Evolutionary conservation across 2,329 filamentous ascomycete species (phyloP).

Genomic region (Colletotrichum cuscutae): DNA sequence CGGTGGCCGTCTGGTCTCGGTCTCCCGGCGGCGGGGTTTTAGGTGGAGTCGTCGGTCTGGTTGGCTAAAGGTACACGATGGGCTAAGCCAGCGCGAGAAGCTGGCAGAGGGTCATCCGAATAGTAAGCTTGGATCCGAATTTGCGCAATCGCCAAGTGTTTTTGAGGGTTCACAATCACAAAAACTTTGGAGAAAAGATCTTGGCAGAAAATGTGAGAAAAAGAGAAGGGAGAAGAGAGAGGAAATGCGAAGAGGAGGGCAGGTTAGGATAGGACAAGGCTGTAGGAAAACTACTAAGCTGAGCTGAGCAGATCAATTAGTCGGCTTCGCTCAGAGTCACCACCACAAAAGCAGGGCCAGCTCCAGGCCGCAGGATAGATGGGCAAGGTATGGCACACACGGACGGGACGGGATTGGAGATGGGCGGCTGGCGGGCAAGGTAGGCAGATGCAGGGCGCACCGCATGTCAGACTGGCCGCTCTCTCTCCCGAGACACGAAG

Average conservation of each 20-base stretch:
- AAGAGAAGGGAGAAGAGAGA: neutral
- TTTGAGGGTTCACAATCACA: neutral
- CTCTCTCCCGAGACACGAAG: conserved; percentile 20
- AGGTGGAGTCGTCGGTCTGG: neutral
- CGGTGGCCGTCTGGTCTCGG: neutral
- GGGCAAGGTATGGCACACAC: neutral
- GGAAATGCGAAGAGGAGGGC: neutral
- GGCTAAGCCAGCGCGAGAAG: neutral
- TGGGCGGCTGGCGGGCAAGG: conserved; percentile 2
- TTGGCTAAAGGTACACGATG: neutral
- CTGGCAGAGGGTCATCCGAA: neutral
- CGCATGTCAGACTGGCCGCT: conserved; percentile 14
- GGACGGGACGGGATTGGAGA: neutral
- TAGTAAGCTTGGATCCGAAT: neutral
- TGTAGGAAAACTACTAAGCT: conserved; percentile 3
- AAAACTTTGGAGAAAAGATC: neutral
- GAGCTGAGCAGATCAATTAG: neutral
- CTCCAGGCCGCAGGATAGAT: conserved; percentile 17
- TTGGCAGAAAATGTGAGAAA: neutral
- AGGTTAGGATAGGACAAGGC: neutral
- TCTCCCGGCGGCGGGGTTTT: neutral
- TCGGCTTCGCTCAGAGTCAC: conserved; percentile 14
- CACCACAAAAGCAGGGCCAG: neutral
- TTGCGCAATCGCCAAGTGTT: too few relatives aligned
- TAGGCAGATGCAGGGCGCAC: conserved; percentile 28